Evolutionary conservation across 164 flowering plant genomes (phyloP), one percentile per base, ranked within the genome.

Genomic region (Vitis rotundifolia): DNA sequence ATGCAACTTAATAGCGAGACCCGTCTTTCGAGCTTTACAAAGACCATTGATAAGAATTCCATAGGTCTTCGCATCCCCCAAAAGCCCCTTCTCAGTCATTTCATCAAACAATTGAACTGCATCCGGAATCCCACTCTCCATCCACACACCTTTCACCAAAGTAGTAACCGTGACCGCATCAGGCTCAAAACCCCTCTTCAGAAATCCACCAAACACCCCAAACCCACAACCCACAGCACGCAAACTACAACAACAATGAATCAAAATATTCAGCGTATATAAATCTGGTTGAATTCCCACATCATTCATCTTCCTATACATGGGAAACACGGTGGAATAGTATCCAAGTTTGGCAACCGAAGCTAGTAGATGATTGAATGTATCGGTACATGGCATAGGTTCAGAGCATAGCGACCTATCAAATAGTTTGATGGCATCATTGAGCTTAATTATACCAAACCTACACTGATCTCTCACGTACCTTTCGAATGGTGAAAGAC

Each of bases 1-100:
- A n/a, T 53, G 62, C 68, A 70, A 70, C 28, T 63, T 47, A 47
- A 70, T 2, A 56, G 73, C 73, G 26, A 19, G 18, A 63, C 31
- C 19, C 4, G 48, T 63, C 61, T 56, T 47, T 1, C 53, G 44
- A 70, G 55, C 47, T 15, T 56, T 63, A 63, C 68, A 70, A 3
- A 70, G 26, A 22, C 26, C 26, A 22, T 22, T 22, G 26, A 22
- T 22, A 22, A 62, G 50, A 47, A 8, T 62, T 62, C 26, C 50
- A 62, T 62, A 62, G 28, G 26, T 11, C 1, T 44, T 16, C 29
- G 47, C 26, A n/a, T 60, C 15, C 12, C 11, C 65, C 0, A 8
- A 4, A 13, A 62, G 16, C 50, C 63, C 63, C 16, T 10, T n/a
- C 2, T 62, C 22, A 62, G 65, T 62, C 65, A 62, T 44, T 62